Evolutionary conservation across 1,284 basidiomycete species (phyloP).

Genomic region (Phaffia rhodozyma): DNA sequence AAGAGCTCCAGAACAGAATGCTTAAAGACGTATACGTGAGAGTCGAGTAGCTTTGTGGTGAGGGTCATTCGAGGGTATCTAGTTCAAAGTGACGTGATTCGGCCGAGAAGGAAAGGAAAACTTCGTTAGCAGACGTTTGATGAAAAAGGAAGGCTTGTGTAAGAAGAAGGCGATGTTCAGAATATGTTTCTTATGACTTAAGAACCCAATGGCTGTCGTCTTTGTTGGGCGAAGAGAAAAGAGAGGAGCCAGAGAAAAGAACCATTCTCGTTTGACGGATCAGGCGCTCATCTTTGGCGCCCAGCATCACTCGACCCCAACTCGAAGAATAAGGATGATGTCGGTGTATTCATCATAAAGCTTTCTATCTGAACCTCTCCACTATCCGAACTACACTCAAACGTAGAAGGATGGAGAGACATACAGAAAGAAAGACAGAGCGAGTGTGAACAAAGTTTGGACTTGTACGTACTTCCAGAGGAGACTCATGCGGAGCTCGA

Average conservation of each 20-base stretch:
- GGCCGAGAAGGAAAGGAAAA: background rate
- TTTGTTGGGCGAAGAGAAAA: too few relatives aligned
- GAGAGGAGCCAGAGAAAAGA: too few relatives aligned
- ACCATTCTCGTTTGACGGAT: too few relatives aligned
- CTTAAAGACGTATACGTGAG: constrained; percentile 80
- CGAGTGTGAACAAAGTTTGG: constrained; percentile 9
- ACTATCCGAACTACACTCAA: constrained; percentile 28
- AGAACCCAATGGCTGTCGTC: background rate
- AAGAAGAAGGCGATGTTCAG: background rate
- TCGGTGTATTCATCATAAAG: constrained; percentile 46
- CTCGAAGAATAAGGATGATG: constrained; percentile 27
- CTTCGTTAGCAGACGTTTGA: constrained; percentile 11
- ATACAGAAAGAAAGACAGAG: background rate
- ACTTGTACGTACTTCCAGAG: constrained; percentile 20
- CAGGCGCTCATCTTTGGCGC: too few relatives aligned
- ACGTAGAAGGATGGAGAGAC: background rate
- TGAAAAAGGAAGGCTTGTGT: background rate
- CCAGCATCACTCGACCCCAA: background rate
- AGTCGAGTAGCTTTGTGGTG: constrained; percentile 61
- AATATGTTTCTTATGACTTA: background rate
- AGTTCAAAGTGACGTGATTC: background rate
- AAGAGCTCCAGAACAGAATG: constrained; percentile 61
- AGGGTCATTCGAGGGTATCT: constrained; percentile 65
- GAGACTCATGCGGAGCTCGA: constrained; percentile 22
- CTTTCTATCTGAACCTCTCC: constrained; percentile 31